phyloP scores from a whole-genome alignment of 169 alveolate species.

The Babesia microti region DNA sequence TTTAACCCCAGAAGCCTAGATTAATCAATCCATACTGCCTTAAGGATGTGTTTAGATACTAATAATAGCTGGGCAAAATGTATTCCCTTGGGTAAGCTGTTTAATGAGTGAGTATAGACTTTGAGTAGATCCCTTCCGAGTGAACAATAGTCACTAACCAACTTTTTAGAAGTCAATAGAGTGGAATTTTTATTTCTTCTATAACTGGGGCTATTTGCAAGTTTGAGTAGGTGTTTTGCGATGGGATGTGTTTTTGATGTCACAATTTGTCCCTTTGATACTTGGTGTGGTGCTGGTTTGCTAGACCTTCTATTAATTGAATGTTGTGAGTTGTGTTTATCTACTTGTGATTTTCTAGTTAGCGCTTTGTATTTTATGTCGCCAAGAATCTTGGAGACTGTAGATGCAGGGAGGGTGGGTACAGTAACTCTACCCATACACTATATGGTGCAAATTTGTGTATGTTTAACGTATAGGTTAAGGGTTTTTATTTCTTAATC shows the following conservation, averaged over 20 bases:
- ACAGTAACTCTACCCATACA: too few species aligned
- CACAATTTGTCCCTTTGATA: slow-evolving; percentile 35
- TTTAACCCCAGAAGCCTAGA: slow-evolving; percentile 16
- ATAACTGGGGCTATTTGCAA: slow-evolving; percentile 33
- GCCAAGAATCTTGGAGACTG: too few species aligned
- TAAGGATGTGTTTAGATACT: slow-evolving; percentile 28
- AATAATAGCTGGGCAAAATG: slow-evolving; percentile 27
- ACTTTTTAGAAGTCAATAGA: slow-evolving; percentile 31
- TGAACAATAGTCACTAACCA: slow-evolving; percentile 34
- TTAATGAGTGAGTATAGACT: slow-evolving; percentile 35
- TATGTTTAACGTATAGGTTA: too few species aligned
- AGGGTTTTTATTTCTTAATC: too few species aligned
- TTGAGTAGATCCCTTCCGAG: slow-evolving; percentile 33
- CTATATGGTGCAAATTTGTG: too few species aligned
- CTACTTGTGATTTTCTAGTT: too few species aligned
- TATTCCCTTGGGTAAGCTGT: slow-evolving; percentile 25
- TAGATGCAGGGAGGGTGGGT: too few species aligned
- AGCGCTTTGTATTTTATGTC: too few species aligned
- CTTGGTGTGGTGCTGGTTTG: too few species aligned
- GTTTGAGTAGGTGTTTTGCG: slow-evolving; percentile 30
- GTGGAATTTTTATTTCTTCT: slow-evolving; percentile 11
- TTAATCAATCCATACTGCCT: slow-evolving; percentile 9
- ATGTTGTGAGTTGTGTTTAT: too few species aligned
- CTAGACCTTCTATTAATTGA: too few species aligned
- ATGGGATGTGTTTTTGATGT: slow-evolving; percentile 40